These are phyloP conservation scores for Solanum chmielewskii DNA, from an alignment of 257 asterid genomes.

Conservation along the genomic window DNA sequence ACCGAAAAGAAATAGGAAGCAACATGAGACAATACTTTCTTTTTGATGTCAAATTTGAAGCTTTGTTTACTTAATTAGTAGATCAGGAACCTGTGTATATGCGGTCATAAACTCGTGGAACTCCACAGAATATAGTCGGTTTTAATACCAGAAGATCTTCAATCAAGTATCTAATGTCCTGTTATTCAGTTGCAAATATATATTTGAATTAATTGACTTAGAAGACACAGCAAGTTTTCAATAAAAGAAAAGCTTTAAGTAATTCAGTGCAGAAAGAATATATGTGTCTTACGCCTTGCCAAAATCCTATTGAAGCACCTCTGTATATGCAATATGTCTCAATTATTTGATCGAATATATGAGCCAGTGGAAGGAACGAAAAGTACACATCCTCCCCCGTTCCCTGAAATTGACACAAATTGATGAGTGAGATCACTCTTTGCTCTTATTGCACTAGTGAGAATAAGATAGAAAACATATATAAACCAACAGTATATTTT, in stretches of 20 bases:
- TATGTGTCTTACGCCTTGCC: constrained; percentile 78
- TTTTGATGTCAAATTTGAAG: not conserved
- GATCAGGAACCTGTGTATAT: constrained; percentile 54
- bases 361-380: constrained; percentile 93
- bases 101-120: constrained; percentile 81
- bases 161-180: constrained; percentile 77
- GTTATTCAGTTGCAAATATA: constrained; percentile 6
- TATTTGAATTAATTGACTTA: not conserved
- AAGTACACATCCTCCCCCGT: constrained; percentile 66
- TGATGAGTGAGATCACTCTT: not conserved
- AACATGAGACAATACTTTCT: not conserved
- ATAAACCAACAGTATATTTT: not conserved
- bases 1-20: not conserved
- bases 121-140: constrained; percentile 90
- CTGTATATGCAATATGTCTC: constrained; percentile 57
- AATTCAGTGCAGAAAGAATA: not conserved
- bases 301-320: constrained; percentile 82
- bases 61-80: not conserved
- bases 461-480: not conserved
- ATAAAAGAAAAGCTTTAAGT: not conserved
- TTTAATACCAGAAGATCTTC: constrained; percentile 76
- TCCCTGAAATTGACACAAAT: constrained; percentile 27
- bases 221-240: not conserved
- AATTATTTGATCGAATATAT: constrained; percentile 76
- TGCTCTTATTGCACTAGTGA: not conserved